phyloP scores from a whole-genome alignment of 106 monocot genomes.

The Dioscorea alata region DNA sequence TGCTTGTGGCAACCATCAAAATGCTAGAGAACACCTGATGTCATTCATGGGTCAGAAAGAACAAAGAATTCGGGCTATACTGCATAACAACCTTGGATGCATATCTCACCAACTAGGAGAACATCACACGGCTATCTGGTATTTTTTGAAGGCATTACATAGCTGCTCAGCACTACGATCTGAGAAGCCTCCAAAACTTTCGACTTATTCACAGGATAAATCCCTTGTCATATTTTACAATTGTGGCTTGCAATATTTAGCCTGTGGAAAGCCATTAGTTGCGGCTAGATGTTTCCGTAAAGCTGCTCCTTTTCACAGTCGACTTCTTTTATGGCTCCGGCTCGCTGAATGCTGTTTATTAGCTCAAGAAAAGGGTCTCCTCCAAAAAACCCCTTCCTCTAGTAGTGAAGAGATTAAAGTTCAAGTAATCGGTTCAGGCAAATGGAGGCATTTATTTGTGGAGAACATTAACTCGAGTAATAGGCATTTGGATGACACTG shows the following conservation, averaged over 20 bases:
- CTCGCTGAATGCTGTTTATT: conserved; percentile 76
- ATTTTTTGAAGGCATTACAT: conserved; percentile 63
- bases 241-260: conserved; percentile 66
- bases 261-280: conserved; percentile 52
- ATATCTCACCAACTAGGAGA: conserved; percentile 58
- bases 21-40: conserved; percentile 69
- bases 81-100: conserved; percentile 80
- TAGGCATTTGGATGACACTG: conserved; percentile 10
- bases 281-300: conserved; percentile 69
- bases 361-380: conserved; percentile 62
- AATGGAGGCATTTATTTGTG: conserved; percentile 50
- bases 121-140: conserved; percentile 36
- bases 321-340: conserved; percentile 79
- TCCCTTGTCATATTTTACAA: conserved; percentile 64
- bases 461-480: conserved; percentile 24
- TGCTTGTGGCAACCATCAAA: conserved; percentile 69
- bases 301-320: conserved; percentile 41
- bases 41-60: conserved; percentile 55
- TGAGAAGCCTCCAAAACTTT: conserved; percentile 58
- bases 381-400: conserved; percentile 11
- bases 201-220: conserved; percentile 69
- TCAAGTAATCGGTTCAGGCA: conserved; percentile 68
- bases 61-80: conserved; percentile 32
- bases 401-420: conserved; percentile 31
- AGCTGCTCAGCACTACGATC: conserved; percentile 20